Evolutionary conservation across 768 basidiomycete species (phyloP).

Genomic region (Hypholoma sublateritium): DNA sequence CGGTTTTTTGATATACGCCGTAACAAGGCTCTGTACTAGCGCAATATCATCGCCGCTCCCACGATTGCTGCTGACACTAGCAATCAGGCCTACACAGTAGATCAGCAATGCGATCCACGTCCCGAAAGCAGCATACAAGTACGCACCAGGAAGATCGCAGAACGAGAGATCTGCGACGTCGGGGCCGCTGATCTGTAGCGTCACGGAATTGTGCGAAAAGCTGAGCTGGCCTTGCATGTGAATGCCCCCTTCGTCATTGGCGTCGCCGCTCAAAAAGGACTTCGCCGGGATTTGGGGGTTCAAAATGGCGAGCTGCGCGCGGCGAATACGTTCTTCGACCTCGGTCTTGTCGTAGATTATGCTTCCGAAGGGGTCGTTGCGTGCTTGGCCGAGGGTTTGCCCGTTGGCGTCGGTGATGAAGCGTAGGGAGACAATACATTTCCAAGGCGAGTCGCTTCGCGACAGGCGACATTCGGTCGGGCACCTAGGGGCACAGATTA

Average conservation of each 20-base stretch:
- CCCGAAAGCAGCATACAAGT: background rate
- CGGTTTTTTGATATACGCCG: conserved; percentile 56
- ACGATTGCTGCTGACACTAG: conserved; percentile 44
- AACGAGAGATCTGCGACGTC: conserved; percentile 66
- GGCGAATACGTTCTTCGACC: conserved; percentile 67
- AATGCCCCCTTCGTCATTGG: conserved; percentile 24
- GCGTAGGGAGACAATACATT: conserved; percentile 49
- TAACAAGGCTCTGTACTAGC: conserved; percentile 58
- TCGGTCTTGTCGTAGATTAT: conserved; percentile 47
- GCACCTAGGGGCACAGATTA: conserved; percentile 35
- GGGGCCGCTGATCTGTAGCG: conserved; percentile 56
- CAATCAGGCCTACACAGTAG: conserved; percentile 52
- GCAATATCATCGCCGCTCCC: conserved; percentile 56
- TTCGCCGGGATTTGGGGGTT: conserved; percentile 43
- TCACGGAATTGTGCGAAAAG: conserved; percentile 60
- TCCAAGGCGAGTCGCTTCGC: conserved; percentile 41
- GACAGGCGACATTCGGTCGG: conserved; percentile 59
- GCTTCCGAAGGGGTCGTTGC: conserved; percentile 43
- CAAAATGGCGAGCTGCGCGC: conserved; percentile 66
- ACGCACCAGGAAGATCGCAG: conserved; percentile 57
- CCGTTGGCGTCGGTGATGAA: conserved; percentile 42
- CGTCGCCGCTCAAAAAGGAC: conserved; percentile 38
- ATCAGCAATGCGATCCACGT: background rate
- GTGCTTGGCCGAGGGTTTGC: conserved; percentile 37
- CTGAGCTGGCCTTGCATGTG: conserved; percentile 19